Conservation (phyloP, 257 asterid genomes). For the Solanum pinnatisectum region DNA sequence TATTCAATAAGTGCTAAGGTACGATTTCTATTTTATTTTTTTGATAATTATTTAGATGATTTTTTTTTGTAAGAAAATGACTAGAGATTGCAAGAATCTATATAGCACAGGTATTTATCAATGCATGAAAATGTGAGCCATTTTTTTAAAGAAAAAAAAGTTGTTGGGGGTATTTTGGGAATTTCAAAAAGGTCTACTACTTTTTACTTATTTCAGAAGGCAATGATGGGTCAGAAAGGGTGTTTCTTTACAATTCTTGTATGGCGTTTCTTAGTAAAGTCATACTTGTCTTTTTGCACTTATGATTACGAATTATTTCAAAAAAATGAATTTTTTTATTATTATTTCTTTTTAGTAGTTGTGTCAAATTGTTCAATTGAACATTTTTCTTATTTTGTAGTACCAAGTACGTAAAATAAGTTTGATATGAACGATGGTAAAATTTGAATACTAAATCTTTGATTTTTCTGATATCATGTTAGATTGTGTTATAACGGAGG, state of each 20-base stretch:
- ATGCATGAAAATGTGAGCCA: slow-evolving; percentile 1
- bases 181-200: neutral
- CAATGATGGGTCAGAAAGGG: slow-evolving; percentile 12
- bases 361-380: neutral
- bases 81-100: slow-evolving; percentile 68
- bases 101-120: neutral
- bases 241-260: neutral
- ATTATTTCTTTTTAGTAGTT: neutral
- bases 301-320: neutral
- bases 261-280: slow-evolving; percentile 6
- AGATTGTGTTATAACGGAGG: no score
- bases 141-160: neutral
- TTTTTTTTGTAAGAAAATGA: slow-evolving; percentile 37
- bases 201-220: neutral
- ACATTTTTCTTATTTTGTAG: neutral
- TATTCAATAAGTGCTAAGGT: slow-evolving; percentile 98
- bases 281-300: slow-evolving; percentile 1
- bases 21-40: neutral
- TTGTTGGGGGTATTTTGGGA: slow-evolving; percentile 14
- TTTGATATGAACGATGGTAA: neutral
- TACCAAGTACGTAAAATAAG: neutral
- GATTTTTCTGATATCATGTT: neutral
- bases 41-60: neutral
- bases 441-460: neutral
- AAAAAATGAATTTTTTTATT: neutral